A percentile compares a stretch with the other conserved stretches of the same genome.
These are phyloP conservation scores for Elymus sibiricus DNA, from an alignment of 176 grass and related monocot species.

Conservation along the genomic window DNA sequence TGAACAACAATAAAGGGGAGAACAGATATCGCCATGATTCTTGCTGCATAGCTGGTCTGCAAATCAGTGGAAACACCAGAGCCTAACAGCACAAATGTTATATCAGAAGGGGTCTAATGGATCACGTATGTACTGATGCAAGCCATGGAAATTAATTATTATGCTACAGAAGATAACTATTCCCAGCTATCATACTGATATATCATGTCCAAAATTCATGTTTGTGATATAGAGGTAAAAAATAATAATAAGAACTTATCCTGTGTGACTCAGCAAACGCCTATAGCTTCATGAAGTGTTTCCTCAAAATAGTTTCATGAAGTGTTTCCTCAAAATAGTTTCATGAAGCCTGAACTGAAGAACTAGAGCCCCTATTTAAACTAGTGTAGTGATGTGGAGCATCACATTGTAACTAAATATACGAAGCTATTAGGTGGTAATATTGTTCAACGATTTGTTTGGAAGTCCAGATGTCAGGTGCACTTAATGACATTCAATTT, in stretches of 20 bases:
- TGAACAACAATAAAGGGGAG: constrained; percentile 90
- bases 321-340: neutral
- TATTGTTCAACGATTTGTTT: neutral
- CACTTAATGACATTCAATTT: neutral
- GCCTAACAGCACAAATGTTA: constrained; percentile 32
- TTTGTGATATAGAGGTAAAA: neutral
- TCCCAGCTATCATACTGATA: neutral
- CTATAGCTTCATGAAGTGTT: neutral
- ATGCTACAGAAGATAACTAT: neutral
- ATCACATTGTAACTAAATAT: neutral
- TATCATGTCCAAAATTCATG: neutral
- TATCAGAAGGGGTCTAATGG: neutral
- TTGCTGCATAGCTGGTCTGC: constrained; percentile 77
- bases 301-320: too few relatives aligned
- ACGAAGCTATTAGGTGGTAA: neutral
- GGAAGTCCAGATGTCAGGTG: neutral
- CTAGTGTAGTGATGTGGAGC: neutral
- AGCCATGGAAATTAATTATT: neutral
- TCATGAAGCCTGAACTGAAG: neutral
- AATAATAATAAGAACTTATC: neutral
- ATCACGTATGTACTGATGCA: neutral
- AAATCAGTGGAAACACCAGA: constrained; percentile 82
- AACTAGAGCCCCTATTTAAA: neutral
- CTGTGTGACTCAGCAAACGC: neutral
- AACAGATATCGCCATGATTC: constrained; percentile 85